A percentile compares a stretch with the other conserved stretches of the same genome.
Conservation (phyloP, 495 filamentous ascomycete species). For the Daldinia concentrica region DNA sequence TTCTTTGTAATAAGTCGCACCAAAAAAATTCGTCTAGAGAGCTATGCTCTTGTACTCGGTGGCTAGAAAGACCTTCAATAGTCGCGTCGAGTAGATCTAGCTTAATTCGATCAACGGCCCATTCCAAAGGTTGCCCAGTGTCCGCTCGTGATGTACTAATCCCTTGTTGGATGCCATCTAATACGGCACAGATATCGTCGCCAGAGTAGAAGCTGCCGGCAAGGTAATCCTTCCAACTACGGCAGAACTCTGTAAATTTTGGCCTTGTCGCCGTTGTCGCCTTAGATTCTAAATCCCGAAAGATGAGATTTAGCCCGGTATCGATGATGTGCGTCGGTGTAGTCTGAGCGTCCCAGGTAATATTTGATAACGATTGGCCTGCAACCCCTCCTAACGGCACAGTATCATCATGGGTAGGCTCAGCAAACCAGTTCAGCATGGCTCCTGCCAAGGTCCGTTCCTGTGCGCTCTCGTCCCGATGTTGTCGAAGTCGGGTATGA, state of each 20-base stretch:
- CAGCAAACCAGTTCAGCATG: slow-evolving; percentile 8
- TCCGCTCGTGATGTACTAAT: slow-evolving; percentile 5
- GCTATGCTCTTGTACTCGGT: background rate
- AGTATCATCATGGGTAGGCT: background rate
- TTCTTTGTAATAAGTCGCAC: slow-evolving; percentile 27
- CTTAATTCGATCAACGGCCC: slow-evolving; percentile 6
- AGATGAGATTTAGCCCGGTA: slow-evolving; percentile 19
- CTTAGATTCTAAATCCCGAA: slow-evolving; percentile 18
- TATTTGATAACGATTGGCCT: background rate
- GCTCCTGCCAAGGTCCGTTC: background rate
- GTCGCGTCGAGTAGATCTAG: slow-evolving; percentile 37
- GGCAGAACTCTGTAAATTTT: slow-evolving; percentile 34
- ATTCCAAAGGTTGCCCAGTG: background rate
- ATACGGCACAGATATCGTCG: slow-evolving; percentile 22
- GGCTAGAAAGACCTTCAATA: slow-evolving; percentile 30
- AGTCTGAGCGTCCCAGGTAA: slow-evolving; percentile 19
- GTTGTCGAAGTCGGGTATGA: slow-evolving; percentile 5
- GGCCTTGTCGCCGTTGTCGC: background rate
- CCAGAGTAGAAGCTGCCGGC: slow-evolving; percentile 19
- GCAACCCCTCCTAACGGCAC: background rate
- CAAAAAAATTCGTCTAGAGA: slow-evolving; percentile 27
- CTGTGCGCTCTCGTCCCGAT: background rate
- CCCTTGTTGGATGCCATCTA: slow-evolving; percentile 31
- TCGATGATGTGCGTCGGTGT: slow-evolving; percentile 25
- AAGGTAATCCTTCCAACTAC: slow-evolving; percentile 33